Percentiles rank a stretch among this genome's conserved stretches.
These are phyloP conservation scores for Triticum dicoccoides DNA, from an alignment of 176 grass and related monocot species.

Conservation along the genomic window DNA sequence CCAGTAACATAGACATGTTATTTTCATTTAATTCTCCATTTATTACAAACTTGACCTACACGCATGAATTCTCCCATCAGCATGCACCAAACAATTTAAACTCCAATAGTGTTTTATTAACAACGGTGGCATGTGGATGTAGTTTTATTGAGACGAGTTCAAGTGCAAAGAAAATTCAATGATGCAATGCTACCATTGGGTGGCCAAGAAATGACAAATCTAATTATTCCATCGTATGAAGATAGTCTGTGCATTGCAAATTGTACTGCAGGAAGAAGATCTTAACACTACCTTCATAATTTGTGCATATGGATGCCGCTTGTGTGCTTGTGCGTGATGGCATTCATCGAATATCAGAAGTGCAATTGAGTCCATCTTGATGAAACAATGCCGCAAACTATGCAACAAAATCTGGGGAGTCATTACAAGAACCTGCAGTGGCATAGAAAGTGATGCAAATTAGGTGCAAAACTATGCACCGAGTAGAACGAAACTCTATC, in stretches of 20 bases:
- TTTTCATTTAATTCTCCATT: slow-evolving; percentile 15
- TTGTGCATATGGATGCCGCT: slow-evolving; percentile 82
- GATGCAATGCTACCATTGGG: not conserved
- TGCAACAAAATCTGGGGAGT: slow-evolving; percentile 85
- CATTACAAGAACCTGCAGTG: slow-evolving; percentile 88
- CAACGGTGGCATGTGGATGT: not conserved
- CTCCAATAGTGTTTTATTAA: not conserved
- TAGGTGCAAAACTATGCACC: slow-evolving; percentile 31
- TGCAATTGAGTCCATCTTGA: slow-evolving; percentile 70
- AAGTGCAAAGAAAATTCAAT: slow-evolving; percentile 5
- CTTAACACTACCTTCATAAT: slow-evolving; percentile 80
- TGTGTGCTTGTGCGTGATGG: slow-evolving; percentile 83
- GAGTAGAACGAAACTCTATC: slow-evolving; percentile 17
- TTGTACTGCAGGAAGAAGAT: slow-evolving; percentile 1
- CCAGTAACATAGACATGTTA: not conserved
- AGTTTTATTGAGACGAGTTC: not conserved
- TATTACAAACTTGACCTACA: not conserved
- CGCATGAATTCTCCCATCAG: slow-evolving; percentile 1
- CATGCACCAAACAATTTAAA: slow-evolving; percentile 3
- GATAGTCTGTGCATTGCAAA: not conserved
- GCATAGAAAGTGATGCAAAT: slow-evolving; percentile 26
- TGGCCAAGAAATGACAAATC: slow-evolving; percentile 2
- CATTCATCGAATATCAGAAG: slow-evolving; percentile 95
- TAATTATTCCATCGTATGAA: slow-evolving; percentile 21
- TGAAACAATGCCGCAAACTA: slow-evolving; percentile 85